Evolutionary conservation across 2,329 filamentous ascomycete species (phyloP).

Genomic region (Fusarium caatingaense): DNA sequence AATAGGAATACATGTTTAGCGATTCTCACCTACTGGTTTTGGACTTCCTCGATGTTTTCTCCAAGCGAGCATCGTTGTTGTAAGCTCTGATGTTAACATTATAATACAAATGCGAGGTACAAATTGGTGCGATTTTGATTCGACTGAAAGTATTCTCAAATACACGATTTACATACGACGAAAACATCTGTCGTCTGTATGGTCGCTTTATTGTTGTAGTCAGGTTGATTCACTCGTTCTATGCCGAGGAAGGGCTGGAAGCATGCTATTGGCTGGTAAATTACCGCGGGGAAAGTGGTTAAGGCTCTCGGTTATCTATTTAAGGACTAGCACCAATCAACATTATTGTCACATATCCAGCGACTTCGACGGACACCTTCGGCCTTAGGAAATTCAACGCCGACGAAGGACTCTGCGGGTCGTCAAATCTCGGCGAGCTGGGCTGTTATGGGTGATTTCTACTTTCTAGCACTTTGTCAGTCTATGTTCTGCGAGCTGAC

Average conservation of each 20-base stretch:
- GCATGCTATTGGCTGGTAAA: not conserved
- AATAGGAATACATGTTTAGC: fast-evolving
- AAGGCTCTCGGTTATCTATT: not conserved
- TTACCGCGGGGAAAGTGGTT: not conserved
- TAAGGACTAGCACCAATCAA: not conserved
- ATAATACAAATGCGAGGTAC: too few relatives aligned
- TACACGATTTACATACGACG: not conserved
- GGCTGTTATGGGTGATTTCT: too few relatives aligned
- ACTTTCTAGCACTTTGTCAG: too few relatives aligned
- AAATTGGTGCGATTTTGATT: not conserved
- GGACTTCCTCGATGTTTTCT: constrained; percentile 50
- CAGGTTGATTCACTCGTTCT: not conserved
- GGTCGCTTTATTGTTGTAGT: not conserved
- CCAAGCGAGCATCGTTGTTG: constrained; percentile 51
- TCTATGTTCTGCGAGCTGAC: too few relatives aligned
- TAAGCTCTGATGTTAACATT: not conserved
- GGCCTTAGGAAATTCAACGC: not conserved
- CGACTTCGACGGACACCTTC: too few relatives aligned
- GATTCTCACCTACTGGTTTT: constrained; percentile 2
- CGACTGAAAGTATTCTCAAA: not conserved
- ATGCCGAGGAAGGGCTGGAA: not conserved
- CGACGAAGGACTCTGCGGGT: not conserved
- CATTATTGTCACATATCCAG: too few relatives aligned
- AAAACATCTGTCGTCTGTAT: not conserved
- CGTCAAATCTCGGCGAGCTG: not conserved